Base-by-base conservation (phyloP, 441 rosid genomes). In the Gossypium armourianum region DNA sequence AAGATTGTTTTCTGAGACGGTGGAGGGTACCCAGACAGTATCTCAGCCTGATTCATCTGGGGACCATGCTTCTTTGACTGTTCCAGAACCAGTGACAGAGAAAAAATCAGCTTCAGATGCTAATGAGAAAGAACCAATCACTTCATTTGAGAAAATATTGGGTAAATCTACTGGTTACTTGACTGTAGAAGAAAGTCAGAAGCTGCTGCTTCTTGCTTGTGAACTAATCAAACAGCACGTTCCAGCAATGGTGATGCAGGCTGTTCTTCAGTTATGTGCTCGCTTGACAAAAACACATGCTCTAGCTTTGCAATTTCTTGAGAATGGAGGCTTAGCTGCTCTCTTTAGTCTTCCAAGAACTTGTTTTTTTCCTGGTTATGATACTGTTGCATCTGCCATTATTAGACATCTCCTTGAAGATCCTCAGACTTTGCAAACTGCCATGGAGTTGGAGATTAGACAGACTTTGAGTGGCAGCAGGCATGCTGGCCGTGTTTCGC, bases 331-430 rank as follows among this genome's bases (percentile, higher is more conserved):
- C 61, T 82, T 94, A 79, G 77, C 83, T 50, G 84, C 93, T 54
- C 91, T 92, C 63, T 88, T 94, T 76, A 83, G 76, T 83, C 94
- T 92, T 77, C 97, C 97, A 50, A 87, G 85, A 73, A 83, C 84
- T 69, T 90, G 96, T 71, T 87, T 90, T 78, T 94, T 91, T 83
- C 94, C 96, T 53, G 97, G 94, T 58, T 93, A 88, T 86, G 96
- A 90, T 69, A 86, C 86, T 71, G 96, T 91, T 81, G 92, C 91
- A 73, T 88, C 96, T 81, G 85, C 87, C 62, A 91, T 94, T 58
- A 83, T 91, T 16, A 82, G 96, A 6, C 98, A 94, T 87, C 93
- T 94, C 59, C 87, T 94, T 73, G 98, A 94, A 83, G 98, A 94
- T 80, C 94, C 98, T 70, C 98, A 87, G 78, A 94, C 96, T 36